Percentiles rank a stretch among this genome's conserved stretches.
Evolutionary conservation across 1,284 basidiomycete genomes (phyloP).

Genomic region (Dichomitus squalens): DNA sequence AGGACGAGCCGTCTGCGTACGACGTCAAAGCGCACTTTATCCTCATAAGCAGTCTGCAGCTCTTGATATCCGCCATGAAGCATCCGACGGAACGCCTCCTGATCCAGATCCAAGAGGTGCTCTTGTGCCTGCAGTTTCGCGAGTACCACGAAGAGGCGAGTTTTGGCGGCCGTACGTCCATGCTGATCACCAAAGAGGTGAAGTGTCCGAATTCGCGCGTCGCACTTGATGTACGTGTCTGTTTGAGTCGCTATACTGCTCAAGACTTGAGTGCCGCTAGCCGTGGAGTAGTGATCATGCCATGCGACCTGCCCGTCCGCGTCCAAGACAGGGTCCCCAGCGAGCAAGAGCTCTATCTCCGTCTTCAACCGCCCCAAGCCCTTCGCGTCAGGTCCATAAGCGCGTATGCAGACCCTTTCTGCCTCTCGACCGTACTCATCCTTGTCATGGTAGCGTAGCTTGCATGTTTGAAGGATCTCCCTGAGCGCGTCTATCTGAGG

Average conservation of each 20-base stretch:
- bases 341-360: slow-evolving; percentile 38
- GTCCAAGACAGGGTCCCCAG: slow-evolving; percentile 39
- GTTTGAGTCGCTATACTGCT: slow-evolving; percentile 37
- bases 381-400: slow-evolving; percentile 39
- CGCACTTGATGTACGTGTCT: slow-evolving; percentile 40
- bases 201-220: slow-evolving; percentile 40
- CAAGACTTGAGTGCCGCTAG: slow-evolving; percentile 39
- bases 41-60: slow-evolving; percentile 40
- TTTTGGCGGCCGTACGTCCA: slow-evolving; percentile 34
- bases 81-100: slow-evolving; percentile 35
- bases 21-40: slow-evolving; percentile 45
- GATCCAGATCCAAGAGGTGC: slow-evolving; percentile 39
- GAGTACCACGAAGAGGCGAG: slow-evolving; percentile 23
- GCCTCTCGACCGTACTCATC: slow-evolving; percentile 21
- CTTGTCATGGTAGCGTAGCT: slow-evolving; percentile 37
- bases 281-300: slow-evolving; percentile 48
- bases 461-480: slow-evolving; percentile 29
- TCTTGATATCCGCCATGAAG: slow-evolving; percentile 39
- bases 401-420: slow-evolving; percentile 39
- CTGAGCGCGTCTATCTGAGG: slow-evolving; percentile 35
- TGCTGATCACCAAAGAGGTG: slow-evolving; percentile 39
- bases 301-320: slow-evolving; percentile 39
- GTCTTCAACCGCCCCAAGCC: slow-evolving; percentile 39
- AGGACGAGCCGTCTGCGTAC: slow-evolving; percentile 36
- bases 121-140: slow-evolving; percentile 37